Evolutionary conservation across 1,139 yeast genomes (phyloP).

Genomic region (Yamadazyma membranifaciens): DNA sequence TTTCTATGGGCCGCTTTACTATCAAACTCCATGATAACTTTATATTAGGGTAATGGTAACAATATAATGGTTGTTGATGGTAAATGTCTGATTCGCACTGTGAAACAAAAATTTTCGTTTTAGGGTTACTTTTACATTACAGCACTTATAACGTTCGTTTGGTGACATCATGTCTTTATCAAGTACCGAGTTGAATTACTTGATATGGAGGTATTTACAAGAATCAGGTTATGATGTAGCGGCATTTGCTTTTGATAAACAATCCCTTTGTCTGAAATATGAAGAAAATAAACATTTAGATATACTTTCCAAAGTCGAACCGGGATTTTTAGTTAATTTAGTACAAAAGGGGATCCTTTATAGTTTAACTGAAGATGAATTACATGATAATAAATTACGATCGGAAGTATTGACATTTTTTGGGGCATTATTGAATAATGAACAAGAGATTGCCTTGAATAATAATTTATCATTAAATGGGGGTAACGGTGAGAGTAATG

Average conservation of each 20-base stretch:
- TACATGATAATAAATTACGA: constrained; percentile 11
- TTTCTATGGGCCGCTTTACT: constrained; percentile 34
- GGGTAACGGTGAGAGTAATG: not conserved
- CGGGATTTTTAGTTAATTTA: constrained; percentile 77
- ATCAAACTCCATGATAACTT: constrained; percentile 27
- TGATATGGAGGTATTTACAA: constrained; percentile 90
- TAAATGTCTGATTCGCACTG: constrained; percentile 1
- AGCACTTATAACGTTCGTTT: not conserved
- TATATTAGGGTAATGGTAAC: not conserved
- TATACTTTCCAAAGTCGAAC: constrained; percentile 47
- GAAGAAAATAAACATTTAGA: constrained; percentile 49
- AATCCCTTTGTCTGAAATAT: constrained; percentile 58
- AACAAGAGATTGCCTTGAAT: constrained; percentile 11
- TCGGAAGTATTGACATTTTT: constrained; percentile 26
- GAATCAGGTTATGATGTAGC: constrained; percentile 82
- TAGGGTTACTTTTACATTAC: not conserved
- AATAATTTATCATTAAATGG: constrained; percentile 2
- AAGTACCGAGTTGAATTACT: constrained; percentile 81
- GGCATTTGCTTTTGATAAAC: constrained; percentile 80
- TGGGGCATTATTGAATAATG: constrained; percentile 30
- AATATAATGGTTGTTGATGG: constrained; percentile 1
- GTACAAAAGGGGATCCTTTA: constrained; percentile 86
- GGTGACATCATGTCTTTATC: constrained; percentile 66
- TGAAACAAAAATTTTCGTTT: constrained; percentile 3
- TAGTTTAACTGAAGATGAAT: constrained; percentile 36